Base-by-base conservation (phyloP, 176 grass and related monocot species). In the Cenchrus fungigraminus region DNA sequence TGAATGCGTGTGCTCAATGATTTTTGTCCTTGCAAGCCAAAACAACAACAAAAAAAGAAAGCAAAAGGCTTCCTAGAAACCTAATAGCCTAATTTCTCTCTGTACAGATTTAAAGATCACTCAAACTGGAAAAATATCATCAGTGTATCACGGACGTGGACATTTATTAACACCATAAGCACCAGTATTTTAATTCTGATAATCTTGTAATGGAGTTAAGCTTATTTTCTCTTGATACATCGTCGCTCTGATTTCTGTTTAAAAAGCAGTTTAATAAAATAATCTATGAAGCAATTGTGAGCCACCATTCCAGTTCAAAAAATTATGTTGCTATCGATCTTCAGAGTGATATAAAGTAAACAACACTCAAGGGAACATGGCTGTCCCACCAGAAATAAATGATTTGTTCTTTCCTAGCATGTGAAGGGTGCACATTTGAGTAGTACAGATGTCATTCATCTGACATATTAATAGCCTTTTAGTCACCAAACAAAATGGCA, bases 311-410 rank as follows among this genome's bases (percentile, higher is more conserved):
- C n/a, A 32, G 46, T 74, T 31, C 20, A 81, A 56, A 55, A 52
- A 69, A 10, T 29, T 53, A 65, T 73, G 68, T 65, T 76, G 8
- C 37, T 76, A 6, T 61, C 71, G 31, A 29, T 45, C 61, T 68
- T 43, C 20, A 68, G 73, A 67, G 50, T 85, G 77, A 53, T 43
- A 20, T 43, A 61, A 82, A 82, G 37, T 53, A 74, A 87, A 67
- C 49, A 81, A 43, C 78, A 74, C 77, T 80, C 47, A 74, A 74
- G 69, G 85, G 68, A 59, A 80, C 69, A 87, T 81, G 85, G 65
- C 67, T 56, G 47, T 50, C 69, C 68, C 45, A 81, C 59, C 60
- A 67, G 15, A 86, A 78, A 72, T 86, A 64, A 86, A 86, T 86
- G 67, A 61, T 44, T 73, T 86, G 45, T 64, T 86, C 57, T 79